These are phyloP conservation scores for Aspergillaceae sp. DNA, from an alignment of 2,329 filamentous ascomycete species.

Conservation along the genomic window DNA sequence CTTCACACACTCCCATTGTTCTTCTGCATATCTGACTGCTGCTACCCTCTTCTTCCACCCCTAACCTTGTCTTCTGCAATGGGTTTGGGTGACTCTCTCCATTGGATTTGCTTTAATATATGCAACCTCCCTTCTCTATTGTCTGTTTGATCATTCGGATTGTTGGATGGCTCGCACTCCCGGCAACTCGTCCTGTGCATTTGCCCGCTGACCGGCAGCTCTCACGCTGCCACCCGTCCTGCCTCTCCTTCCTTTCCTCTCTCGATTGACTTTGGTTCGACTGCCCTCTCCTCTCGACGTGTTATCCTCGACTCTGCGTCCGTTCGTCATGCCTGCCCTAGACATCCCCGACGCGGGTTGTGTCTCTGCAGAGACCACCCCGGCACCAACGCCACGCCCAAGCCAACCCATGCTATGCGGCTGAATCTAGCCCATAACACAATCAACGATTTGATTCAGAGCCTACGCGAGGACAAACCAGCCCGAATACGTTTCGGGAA, in stretches of 20 bases:
- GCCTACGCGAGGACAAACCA: slow-evolving; percentile 34
- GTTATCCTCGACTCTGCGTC: slow-evolving; percentile 1
- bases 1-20: slow-evolving; percentile 6
- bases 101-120: slow-evolving; percentile 10
- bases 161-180: slow-evolving; percentile 17
- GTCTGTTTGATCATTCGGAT: background rate
- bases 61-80: slow-evolving; percentile 9
- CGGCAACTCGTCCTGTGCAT: slow-evolving; percentile 22
- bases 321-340: slow-evolving; percentile 26
- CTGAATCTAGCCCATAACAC: slow-evolving; percentile 38
- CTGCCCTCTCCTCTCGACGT: slow-evolving; percentile 2
- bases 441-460: slow-evolving; percentile 39
- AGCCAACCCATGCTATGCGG: slow-evolving; percentile 39
- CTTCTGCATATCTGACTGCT: slow-evolving; percentile 1
- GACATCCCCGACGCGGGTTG: slow-evolving; percentile 32
- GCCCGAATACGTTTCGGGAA: slow-evolving; percentile 41
- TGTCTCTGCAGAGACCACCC: slow-evolving; percentile 30
- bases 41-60: slow-evolving; percentile 3
- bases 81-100: slow-evolving; percentile 11
- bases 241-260: slow-evolving; percentile 10
- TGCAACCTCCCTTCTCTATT: slow-evolving; percentile 11
- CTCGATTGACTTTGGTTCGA: slow-evolving; percentile 2
- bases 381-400: slow-evolving; percentile 20
- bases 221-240: slow-evolving; percentile 26
- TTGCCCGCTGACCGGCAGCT: slow-evolving; percentile 32